phyloP scores from a whole-genome alignment of 2,329 filamentous ascomycete genomes.

The Metarhizium album region DNA sequence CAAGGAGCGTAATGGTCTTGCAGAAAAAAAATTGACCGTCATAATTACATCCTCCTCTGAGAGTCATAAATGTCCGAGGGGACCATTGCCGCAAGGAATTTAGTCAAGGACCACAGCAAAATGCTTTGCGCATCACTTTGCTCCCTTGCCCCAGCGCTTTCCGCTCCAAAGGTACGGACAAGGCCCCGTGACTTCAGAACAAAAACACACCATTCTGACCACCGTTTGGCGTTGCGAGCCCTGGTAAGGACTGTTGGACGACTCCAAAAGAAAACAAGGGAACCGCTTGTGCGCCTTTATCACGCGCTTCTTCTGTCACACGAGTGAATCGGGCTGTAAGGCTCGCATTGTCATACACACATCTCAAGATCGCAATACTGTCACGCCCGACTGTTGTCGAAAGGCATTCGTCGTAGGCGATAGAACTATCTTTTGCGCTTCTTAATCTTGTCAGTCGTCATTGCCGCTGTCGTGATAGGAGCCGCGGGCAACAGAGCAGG shows the following conservation, averaged over 20 bases:
- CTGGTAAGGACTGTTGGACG: background rate
- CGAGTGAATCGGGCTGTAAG: background rate
- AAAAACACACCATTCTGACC: background rate
- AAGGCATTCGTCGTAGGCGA: background rate
- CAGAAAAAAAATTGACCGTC: constrained; percentile 19
- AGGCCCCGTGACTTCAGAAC: background rate
- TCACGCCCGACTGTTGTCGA: background rate
- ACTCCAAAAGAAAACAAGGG: background rate
- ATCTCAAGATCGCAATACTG: background rate
- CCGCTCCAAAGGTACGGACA: background rate
- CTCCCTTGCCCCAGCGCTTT: background rate
- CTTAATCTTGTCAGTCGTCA: constrained; percentile 43
- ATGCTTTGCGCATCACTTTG: background rate
- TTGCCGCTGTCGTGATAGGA: constrained; percentile 28
- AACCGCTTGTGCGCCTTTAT: background rate
- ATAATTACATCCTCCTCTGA: constrained; percentile 26
- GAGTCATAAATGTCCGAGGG: constrained; percentile 3
- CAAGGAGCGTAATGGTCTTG: constrained; percentile 27
- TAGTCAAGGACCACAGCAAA: background rate
- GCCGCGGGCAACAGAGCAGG: constrained; percentile 32
- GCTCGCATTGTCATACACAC: background rate
- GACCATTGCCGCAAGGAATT: background rate
- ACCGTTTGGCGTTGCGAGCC: background rate
- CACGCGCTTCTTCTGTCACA: background rate
- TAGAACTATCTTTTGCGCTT: constrained; percentile 46